Evolutionary conservation across 768 basidiomycete genomes (phyloP), one percentile per base, ranked within the genome.

Genomic region (Coprinopsis strossmayeri): DNA sequence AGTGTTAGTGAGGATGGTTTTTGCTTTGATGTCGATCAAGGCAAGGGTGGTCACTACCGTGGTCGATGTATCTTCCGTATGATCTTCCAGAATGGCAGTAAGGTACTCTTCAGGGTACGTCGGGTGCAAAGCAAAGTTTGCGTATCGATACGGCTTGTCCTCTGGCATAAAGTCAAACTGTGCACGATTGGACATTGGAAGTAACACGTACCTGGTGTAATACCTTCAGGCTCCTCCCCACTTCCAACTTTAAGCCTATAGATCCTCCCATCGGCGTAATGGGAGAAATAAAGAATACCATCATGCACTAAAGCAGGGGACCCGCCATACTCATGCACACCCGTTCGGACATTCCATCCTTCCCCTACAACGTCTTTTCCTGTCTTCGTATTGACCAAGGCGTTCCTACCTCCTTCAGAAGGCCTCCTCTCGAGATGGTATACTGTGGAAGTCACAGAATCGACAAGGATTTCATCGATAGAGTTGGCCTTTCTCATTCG

Each of bases 311-410:
- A 69, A 1, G 79, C 79, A 1, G 81, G 66, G 1, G 72, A 78
- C 11, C 87, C 87, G 0, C 87, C 86, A 45, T 87, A 87, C 59
- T 87, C 86, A 21, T 86, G 77, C 2, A 87, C 84, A 13, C 70
- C 60, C 0, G 77, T 74, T 77, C 69, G 69, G 2, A 78, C 77
- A 59, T 84, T 82, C 72, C 76, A 86, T 0, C 69, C 71, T 26
- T 65, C 57, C 1, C 73, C 73, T 11, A 81, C 69, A 20, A 85
- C 57, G 40, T 89, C 87, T 34, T 62, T 61, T 18, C 69, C 65
- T 3, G 64, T 63, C 21, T 62, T 46, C 0, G 79, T 78, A 23
- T 78, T 66, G 13, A 90, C 74, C 20, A 88, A 63, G 1, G 82
- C 79, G 44, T 59, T 69, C 2, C 87, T 71, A 2, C 73, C 73